Base-by-base conservation (phyloP, 768 basidiomycete genomes). In the Hysterangium stoloniferum region DNA sequence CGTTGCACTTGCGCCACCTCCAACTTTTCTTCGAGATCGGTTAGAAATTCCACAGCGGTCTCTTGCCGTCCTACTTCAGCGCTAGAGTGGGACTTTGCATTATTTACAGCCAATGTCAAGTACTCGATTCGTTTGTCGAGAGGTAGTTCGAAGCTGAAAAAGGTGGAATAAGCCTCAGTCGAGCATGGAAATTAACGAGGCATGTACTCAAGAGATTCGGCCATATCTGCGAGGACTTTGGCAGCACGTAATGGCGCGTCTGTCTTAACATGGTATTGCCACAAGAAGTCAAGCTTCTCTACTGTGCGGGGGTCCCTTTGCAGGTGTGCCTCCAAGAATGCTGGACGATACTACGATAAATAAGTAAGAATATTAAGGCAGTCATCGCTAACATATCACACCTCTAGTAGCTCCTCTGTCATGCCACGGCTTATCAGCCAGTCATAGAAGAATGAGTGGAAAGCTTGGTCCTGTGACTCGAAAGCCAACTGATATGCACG, bases 241-340 rank as follows among this genome's bases (percentile, higher is more conserved):
- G 96, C 94, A 2, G 96, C 95, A 37, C 86, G 77, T 40, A 93
- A 64, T 28, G 86, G 86, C 57, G 92, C 86, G 1, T 86, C 85
- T 57, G 89, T 85, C 59, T 95, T 88, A 46, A 95, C 92, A 61
- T 96, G 95, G 68, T 90, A 97, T 60, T 97, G 90, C 96, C 96
- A 98, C 2, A 98, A 71, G 1, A 99, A 68, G 59, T 98, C 89
- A 60, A 77, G 82, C 62, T 93, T 92, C 56, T 86, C 77, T 13
- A 86, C 80, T 1, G 84, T 84, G 1, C 75, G 68, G 17, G 92
- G 92, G 51, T 90, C 86, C 46, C 87, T 78, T 56, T 77, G 75
- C 25, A 98, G 79, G 67, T 94, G 90, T 4, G 82, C 79, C 64
- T 96, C 95, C 42, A 98, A 78, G 67, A 85, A 96, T 15, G 79